These are phyloP conservation scores for Pleurozium schreberi DNA, from an alignment of 225 moss, liverwort and hornwort species.

Conservation along the genomic window DNA sequence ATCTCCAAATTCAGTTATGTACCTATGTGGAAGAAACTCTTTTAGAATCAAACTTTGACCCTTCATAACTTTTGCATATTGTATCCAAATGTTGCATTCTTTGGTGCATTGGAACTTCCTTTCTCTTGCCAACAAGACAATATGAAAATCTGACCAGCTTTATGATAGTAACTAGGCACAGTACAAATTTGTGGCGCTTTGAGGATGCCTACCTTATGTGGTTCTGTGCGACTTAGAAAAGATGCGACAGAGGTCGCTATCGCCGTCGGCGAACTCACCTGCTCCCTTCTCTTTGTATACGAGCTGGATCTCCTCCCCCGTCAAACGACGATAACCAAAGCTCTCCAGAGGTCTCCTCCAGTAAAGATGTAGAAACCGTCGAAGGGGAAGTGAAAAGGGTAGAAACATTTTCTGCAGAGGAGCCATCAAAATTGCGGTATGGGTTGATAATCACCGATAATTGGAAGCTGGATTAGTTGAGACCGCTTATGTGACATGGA, in stretches of 20 bases:
- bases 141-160: no score
- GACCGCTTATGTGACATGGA: slow-evolving; percentile 81
- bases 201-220: no score
- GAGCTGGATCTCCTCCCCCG: slow-evolving; percentile 14
- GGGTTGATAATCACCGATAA: no score
- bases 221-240: slow-evolving; percentile 24
- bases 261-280: neutral
- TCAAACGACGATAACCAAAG: slow-evolving; percentile 5
- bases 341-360: slow-evolving; percentile 6
- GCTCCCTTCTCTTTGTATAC: neutral
- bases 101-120: no score
- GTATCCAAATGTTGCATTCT: no score
- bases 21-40: no score
- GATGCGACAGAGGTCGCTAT: slow-evolving; percentile 19
- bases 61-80: no score
- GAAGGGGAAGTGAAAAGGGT: slow-evolving; percentile 19
- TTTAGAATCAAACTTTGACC: no score
- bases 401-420: neutral
- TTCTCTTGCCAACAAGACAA: no score
- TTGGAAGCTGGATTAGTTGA: slow-evolving; percentile 69
- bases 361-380: neutral
- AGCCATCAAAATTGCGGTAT: slow-evolving; percentile 54
- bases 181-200: no score
- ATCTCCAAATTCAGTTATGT: no score
- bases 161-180: no score